Conservation (phyloP, 306 rosid species). For the Cicer yamashitae region DNA sequence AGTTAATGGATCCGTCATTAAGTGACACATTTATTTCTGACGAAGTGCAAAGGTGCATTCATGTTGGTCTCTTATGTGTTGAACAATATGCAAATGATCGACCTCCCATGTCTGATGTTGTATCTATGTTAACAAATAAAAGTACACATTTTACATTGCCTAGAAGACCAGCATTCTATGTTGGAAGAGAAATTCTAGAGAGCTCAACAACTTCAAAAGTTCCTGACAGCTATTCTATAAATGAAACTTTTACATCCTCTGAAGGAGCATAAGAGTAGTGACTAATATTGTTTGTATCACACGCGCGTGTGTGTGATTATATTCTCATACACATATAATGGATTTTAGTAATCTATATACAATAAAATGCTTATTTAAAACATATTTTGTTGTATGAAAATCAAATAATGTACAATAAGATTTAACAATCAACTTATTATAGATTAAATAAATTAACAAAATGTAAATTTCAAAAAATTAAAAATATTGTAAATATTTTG, state of each 20-base stretch:
- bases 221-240: neutral
- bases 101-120: constrained; percentile 31
- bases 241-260: neutral
- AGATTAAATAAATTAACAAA: too few relatives aligned
- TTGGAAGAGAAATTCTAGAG: neutral
- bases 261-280: neutral
- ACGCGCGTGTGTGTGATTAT: too few relatives aligned
- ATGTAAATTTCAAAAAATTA: too few relatives aligned
- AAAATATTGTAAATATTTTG: too few relatives aligned
- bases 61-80: constrained; percentile 28
- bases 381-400: too few relatives aligned
- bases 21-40: neutral
- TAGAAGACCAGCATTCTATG: constrained; percentile 38
- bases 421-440: too few relatives aligned
- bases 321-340: too few relatives aligned
- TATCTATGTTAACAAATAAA: constrained; percentile 36
- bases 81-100: constrained; percentile 34
- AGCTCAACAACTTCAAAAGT: neutral
- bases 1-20: constrained; percentile 31
- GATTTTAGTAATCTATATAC: too few relatives aligned
- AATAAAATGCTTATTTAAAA: too few relatives aligned
- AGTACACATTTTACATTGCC: neutral
- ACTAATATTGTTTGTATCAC: neutral
- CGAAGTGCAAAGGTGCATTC: constrained; percentile 35
- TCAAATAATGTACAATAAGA: too few relatives aligned